phyloP scores from a whole-genome alignment of 2,329 filamentous ascomycete genomes.

The Fusarium newnesense region DNA sequence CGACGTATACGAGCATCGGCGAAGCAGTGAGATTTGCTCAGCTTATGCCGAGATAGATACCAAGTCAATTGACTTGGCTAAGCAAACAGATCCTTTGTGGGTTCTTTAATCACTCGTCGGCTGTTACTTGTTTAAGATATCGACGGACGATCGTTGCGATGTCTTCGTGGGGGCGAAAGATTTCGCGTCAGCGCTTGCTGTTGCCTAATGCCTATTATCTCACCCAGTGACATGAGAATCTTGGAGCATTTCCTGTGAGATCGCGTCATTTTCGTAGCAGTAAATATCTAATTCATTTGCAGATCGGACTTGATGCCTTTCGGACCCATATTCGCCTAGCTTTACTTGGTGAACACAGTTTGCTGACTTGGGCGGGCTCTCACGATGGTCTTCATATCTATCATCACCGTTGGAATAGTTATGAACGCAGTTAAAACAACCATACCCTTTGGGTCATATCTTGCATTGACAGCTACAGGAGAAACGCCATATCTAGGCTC shows the following conservation, averaged over 20 bases:
- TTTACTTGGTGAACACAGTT: conserved; percentile 78
- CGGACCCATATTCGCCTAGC: not conserved
- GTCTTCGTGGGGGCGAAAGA: not conserved
- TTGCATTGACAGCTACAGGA: not conserved
- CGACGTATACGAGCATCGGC: not conserved
- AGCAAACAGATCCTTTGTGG: not conserved
- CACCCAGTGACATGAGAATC: too few species aligned
- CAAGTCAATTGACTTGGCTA: not conserved
- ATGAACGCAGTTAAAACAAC: too few species aligned
- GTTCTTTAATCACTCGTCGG: not conserved
- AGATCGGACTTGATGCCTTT: not conserved
- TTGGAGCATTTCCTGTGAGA: not conserved
- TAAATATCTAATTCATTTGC: accelerated
- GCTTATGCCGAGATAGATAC: not conserved
- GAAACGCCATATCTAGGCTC: accelerated
- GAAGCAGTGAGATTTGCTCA: not conserved
- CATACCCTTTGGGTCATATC: too few species aligned
- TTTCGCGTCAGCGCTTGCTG: not conserved
- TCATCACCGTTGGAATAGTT: conserved; percentile 82
- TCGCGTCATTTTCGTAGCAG: not conserved
- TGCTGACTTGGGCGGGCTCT: conserved; percentile 72
- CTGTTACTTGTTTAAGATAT: not conserved
- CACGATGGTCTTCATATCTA: conserved; percentile 76
- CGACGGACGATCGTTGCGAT: not conserved
- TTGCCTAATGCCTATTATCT: not conserved